Evolutionary conservation across 768 basidiomycete species (phyloP).

Genomic region (Hypholoma sublateritium): DNA sequence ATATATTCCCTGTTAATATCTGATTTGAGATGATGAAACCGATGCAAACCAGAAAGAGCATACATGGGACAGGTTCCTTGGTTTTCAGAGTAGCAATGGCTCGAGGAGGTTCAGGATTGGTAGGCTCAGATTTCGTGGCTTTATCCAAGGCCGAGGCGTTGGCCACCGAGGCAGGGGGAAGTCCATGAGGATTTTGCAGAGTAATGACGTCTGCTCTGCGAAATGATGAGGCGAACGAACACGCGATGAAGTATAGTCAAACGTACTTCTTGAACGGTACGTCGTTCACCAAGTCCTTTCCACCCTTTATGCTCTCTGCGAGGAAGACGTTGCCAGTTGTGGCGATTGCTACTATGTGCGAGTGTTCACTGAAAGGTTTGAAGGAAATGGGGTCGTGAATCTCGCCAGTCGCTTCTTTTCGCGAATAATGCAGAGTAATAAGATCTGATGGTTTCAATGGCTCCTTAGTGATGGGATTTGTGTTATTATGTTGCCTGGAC

Average conservation of each 20-base stretch:
- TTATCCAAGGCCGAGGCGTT: conserved; percentile 27
- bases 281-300: conserved; percentile 85
- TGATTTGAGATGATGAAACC: not conserved
- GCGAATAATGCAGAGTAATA: conserved; percentile 77
- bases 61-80: conserved; percentile 57
- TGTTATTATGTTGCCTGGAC: conserved; percentile 77
- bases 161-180: conserved; percentile 56
- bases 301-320: conserved; percentile 85
- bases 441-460: conserved; percentile 70
- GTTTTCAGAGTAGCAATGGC: conserved; percentile 40
- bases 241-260: not conserved
- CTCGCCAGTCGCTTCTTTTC: conserved; percentile 81
- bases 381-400: conserved; percentile 96
- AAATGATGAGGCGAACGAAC: conserved; percentile 3
- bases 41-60: not conserved
- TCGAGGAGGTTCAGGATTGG: conserved; percentile 33
- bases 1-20: conserved; percentile 69
- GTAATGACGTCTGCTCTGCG: conserved; percentile 86
- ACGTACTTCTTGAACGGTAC: conserved; percentile 78
- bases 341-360: conserved; percentile 89
- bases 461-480: conserved; percentile 74
- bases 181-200: conserved; percentile 86
- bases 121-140: conserved; percentile 23
- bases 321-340: conserved; percentile 93
- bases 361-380: conserved; percentile 96